Percentiles rank a stretch among this genome's conserved stretches.
Evolutionary conservation across 352 stramenopile genomes (phyloP).

Genomic region (Phytophthora pistaciae): DNA sequence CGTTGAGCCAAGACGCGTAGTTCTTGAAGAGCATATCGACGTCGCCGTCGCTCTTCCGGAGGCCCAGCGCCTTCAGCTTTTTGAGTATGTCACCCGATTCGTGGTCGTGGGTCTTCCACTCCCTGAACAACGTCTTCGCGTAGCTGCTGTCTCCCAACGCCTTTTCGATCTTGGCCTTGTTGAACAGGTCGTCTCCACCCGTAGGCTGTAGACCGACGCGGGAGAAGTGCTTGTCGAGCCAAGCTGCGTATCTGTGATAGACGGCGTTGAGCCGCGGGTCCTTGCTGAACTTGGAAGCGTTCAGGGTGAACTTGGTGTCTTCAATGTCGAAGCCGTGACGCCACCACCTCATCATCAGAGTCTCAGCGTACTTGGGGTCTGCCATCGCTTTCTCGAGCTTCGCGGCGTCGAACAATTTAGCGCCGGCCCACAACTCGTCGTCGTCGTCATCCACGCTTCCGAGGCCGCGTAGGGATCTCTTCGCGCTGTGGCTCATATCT

Average conservation of each 20-base stretch:
- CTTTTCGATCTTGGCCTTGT: not conserved
- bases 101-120: not conserved
- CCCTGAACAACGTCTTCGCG: not conserved
- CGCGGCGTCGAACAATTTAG: conserved; percentile 10
- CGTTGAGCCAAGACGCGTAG: conserved; percentile 2
- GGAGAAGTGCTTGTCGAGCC: not conserved
- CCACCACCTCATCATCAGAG: conserved; percentile 14
- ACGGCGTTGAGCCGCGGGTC: not conserved
- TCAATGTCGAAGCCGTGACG: not conserved
- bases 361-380: conserved; percentile 11
- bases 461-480: not conserved
- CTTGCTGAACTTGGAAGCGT: not conserved
- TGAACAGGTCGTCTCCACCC: not conserved
- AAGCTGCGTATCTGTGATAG: not conserved
- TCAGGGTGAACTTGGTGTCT: not conserved
- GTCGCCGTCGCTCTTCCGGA: not conserved
- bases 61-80: not conserved
- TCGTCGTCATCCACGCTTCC: not conserved
- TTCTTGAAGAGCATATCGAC: conserved; percentile 1
- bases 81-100: not conserved
- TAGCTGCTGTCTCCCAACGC: not conserved
- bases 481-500: not conserved
- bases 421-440: not conserved
- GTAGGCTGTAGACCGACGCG: not conserved
- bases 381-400: conserved; percentile 8